Conservation (phyloP, 1,284 basidiomycete species). For the Marasmius fiardii region DNA sequence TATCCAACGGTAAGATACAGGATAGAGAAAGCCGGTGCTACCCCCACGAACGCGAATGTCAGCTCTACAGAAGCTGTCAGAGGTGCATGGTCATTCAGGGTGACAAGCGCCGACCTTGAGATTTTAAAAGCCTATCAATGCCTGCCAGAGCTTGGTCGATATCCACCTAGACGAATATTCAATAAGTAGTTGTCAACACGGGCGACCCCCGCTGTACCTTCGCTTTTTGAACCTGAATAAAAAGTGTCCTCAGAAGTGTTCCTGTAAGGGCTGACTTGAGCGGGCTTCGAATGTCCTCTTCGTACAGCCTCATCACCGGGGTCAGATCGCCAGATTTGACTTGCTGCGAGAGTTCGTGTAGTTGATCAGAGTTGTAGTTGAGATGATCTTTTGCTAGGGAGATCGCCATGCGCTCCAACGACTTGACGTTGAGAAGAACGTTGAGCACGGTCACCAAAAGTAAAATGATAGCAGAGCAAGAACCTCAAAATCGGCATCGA, state of each 20-base stretch:
- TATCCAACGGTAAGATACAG: slow-evolving; percentile 69
- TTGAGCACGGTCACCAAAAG: neutral
- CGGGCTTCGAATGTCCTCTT: slow-evolving; percentile 88
- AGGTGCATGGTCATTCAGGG: neutral
- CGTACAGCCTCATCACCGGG: slow-evolving; percentile 85
- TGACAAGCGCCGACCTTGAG: slow-evolving; percentile 44
- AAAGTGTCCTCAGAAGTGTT: slow-evolving; percentile 79
- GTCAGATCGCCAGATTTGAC: slow-evolving; percentile 86
- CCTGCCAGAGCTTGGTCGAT: slow-evolving; percentile 84
- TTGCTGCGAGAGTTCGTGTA: slow-evolving; percentile 62
- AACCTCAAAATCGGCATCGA: slow-evolving; percentile 78
- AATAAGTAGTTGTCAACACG: neutral
- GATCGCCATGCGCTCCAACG: slow-evolving; percentile 90
- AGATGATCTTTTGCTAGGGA: slow-evolving; percentile 83
- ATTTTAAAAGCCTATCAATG: slow-evolving; percentile 90
- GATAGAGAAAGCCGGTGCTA: slow-evolving; percentile 86
- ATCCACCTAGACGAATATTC: slow-evolving; percentile 62
- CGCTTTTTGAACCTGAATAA: slow-evolving; percentile 96
- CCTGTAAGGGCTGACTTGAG: slow-evolving; percentile 81
- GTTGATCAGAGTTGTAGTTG: slow-evolving; percentile 55
- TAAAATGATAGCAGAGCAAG: slow-evolving; percentile 20
- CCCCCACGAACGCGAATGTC: slow-evolving; percentile 96
- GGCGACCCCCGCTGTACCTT: slow-evolving; percentile 59
- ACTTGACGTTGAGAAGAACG: slow-evolving; percentile 48
- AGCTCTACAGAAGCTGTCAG: slow-evolving; percentile 52